Base-by-base conservation (phyloP, 2,329 filamentous ascomycete species). In the Xenosphaeropsis pyriputrescens region DNA sequence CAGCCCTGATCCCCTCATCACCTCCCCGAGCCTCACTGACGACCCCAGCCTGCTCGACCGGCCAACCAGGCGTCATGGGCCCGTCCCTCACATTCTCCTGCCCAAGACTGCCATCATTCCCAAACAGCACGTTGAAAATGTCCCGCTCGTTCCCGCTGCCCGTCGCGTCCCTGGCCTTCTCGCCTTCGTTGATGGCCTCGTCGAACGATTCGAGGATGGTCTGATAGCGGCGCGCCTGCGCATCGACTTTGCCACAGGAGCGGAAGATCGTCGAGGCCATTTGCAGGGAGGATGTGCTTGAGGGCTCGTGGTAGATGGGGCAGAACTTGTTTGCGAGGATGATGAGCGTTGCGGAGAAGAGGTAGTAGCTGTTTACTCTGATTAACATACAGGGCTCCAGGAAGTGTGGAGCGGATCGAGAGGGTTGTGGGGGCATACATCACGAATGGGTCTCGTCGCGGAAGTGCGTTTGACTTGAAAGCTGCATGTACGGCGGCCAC, bases 251-350 rank as follows among this genome's bases (percentile, higher is more conserved):
- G 6, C 64, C 59, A 45, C 66, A 69, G 45, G 65, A 65, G 2
- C 52, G 49, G 47, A 72, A 55, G 35, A 71, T 62, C 1, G 48
- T 43, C 12, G 68, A 57, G 6, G 64, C 61, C 18, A 61, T 58
- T 0, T 47, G 40, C 29, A 67, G 59, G 1, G 57, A 57, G 14
- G 47, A 47, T 0, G 46, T 51, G 32, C 64, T 65, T 6, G 57
- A 53, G 0, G 58, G 50, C n/a, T 65, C 63, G 22, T 57, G 50
- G 45, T 66, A 67, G 18, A 73, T 51, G 2, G 55, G 57, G 6
- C 61, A 63, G 44, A 72, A 70, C 38, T 70, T 65, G 46, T 73
- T 74, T 47, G 66, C 68, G 34, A 72, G 51, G 4, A 72, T 56
- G 29, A 73, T 58, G 3, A 75, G 56, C 0, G 62, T 58, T 1